Percentiles rank a stretch among this genome's conserved stretches.
Conservation (phyloP, 768 basidiomycete species). For the Favolaschia claudopus region DNA sequence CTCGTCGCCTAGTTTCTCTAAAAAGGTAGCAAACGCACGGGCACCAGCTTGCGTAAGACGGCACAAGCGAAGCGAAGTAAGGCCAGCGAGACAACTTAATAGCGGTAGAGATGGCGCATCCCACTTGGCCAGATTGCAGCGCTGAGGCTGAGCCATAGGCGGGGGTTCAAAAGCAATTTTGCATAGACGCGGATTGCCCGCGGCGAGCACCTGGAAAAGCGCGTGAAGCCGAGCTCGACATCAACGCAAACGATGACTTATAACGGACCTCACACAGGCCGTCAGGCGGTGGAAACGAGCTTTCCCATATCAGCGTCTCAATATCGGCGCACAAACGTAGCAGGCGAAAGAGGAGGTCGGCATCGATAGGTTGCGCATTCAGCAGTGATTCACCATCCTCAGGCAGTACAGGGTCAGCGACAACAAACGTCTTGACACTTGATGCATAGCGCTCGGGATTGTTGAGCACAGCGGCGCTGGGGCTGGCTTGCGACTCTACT, state of each 20-base stretch:
- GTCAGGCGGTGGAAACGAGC: constrained; percentile 43
- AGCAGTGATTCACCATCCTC: neutral
- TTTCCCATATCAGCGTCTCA: constrained; percentile 41
- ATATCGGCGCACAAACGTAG: constrained; percentile 33
- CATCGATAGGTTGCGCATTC: constrained; percentile 25
- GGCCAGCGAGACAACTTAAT: constrained; percentile 33
- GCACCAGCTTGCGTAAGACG: constrained; percentile 45
- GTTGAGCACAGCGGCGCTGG: constrained; percentile 33
- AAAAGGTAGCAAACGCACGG: constrained; percentile 35
- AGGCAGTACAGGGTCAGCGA: constrained; percentile 24
- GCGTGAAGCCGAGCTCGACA: neutral
- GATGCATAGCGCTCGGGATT: constrained; percentile 40
- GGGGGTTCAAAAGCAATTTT: constrained; percentile 33
- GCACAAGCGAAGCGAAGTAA: constrained; percentile 39
- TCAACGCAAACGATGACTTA: neutral
- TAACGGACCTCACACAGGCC: constrained; percentile 45
- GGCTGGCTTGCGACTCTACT: constrained; percentile 8
- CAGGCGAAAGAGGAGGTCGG: constrained; percentile 23
- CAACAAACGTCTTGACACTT: constrained; percentile 36
- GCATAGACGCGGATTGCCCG: constrained; percentile 31
- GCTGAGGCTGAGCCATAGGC: constrained; percentile 21
- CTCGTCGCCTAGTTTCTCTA: constrained; percentile 35
- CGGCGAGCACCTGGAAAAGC: constrained; percentile 30
- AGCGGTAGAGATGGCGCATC: constrained; percentile 45
- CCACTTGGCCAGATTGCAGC: constrained; percentile 38